These are phyloP conservation scores for Flueggea neowawraea DNA, from an alignment of 441 rosid genomes.

Conservation along the genomic window DNA sequence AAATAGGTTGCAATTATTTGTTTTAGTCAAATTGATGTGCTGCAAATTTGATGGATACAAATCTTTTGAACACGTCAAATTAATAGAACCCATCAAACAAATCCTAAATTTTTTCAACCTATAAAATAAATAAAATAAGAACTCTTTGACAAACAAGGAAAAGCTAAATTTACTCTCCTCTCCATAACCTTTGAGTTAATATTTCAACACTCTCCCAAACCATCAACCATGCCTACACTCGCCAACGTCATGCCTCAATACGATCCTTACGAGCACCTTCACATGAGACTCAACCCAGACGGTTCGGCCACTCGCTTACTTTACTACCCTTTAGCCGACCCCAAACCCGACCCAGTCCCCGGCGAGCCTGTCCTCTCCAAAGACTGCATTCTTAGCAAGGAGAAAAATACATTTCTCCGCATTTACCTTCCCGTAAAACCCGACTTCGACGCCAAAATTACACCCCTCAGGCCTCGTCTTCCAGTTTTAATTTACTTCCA, in stretches of 20 bases:
- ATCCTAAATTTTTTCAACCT: too few species aligned
- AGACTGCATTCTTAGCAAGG: conserved; percentile 4
- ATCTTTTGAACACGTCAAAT: too few species aligned
- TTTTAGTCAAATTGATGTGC: too few species aligned
- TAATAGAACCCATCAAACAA: too few species aligned
- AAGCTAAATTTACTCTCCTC: too few species aligned
- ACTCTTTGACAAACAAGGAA: too few species aligned
- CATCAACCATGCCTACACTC: too few species aligned
- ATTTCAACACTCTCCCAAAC: too few species aligned
- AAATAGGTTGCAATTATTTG: too few species aligned
- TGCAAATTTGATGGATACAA: too few species aligned
- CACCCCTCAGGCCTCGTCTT: not conserved
- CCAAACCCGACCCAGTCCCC: conserved; percentile 8
- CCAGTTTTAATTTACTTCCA: conserved; percentile 25
- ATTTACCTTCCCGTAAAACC: conserved; percentile 8
- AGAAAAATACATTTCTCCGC: conserved; percentile 8
- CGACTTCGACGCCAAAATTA: not conserved
- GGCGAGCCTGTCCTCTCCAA: conserved; percentile 12
- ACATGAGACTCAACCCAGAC: conserved; percentile 11
- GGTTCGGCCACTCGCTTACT: conserved; percentile 15
- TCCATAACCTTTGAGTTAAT: too few species aligned
- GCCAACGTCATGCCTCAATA: not conserved
- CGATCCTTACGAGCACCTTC: conserved; percentile 10
- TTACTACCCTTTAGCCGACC: conserved; percentile 6
- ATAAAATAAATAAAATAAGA: too few species aligned